phyloP scores from a whole-genome alignment of 768 basidiomycete genomes.

The Hypholoma fasciculare region DNA sequence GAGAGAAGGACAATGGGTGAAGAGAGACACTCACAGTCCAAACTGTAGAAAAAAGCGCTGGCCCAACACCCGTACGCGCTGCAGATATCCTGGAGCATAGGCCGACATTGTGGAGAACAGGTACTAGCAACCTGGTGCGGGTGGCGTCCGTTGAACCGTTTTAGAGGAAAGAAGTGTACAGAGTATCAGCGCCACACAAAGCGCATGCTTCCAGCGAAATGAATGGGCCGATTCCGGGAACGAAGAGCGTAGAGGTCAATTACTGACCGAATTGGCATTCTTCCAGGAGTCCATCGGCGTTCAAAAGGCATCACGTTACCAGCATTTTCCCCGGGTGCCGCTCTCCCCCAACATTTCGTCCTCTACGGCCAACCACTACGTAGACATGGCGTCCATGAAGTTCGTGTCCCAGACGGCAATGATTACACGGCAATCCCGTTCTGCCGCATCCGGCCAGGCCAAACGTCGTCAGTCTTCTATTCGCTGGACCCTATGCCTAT shows the following conservation, averaged over 20 bases:
- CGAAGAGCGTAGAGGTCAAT: too few species aligned
- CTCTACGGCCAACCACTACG: neutral
- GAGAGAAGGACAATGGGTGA: neutral
- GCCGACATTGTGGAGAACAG: slow-evolving; percentile 10
- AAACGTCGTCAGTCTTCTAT: slow-evolving; percentile 18
- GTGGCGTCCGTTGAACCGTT: neutral
- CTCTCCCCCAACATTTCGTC: neutral
- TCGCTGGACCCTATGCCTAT: neutral
- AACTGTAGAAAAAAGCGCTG: slow-evolving; percentile 67
- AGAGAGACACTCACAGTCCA: slow-evolving; percentile 63
- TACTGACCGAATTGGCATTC: too few species aligned
- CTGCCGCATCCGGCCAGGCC: neutral
- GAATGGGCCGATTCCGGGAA: neutral
- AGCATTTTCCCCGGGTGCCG: neutral
- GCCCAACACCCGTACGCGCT: slow-evolving; percentile 40
- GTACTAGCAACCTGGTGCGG: neutral
- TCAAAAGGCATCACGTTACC: neutral
- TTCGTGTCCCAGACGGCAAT: neutral
- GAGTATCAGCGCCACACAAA: neutral
- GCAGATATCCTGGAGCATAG: slow-evolving; percentile 28
- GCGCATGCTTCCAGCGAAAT: neutral
- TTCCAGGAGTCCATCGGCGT: neutral
- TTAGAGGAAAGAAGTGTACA: neutral
- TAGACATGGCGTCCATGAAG: neutral
- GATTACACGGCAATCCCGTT: neutral